phyloP scores from a whole-genome alignment of 805 yeast genomes.

The Lipomyces chichibuensis region DNA sequence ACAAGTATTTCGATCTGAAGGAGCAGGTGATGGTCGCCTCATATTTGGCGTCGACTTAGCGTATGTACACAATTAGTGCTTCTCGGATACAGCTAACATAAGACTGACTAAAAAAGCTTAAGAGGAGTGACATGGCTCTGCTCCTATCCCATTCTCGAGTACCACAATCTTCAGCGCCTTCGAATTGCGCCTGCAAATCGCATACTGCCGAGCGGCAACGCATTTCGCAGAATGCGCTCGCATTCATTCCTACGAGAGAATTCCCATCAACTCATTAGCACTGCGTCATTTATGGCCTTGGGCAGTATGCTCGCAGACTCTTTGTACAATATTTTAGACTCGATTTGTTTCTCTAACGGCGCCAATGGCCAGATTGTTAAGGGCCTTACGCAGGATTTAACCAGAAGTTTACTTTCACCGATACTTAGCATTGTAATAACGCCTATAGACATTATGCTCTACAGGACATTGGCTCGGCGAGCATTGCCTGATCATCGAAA shows the following conservation, averaged over 20 bases:
- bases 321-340: background rate
- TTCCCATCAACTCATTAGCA: background rate
- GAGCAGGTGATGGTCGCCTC: background rate
- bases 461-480: background rate
- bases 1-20: background rate
- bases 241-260: background rate
- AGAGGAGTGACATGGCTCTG: constrained; percentile 2
- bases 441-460: background rate
- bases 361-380: background rate
- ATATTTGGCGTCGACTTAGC: background rate
- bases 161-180: background rate
- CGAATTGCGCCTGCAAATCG: background rate
- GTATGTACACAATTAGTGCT: background rate
- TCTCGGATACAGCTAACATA: background rate
- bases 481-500: background rate
- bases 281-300: background rate
- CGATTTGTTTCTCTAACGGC: background rate
- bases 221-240: background rate
- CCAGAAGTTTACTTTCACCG: background rate
- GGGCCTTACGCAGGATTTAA: background rate
- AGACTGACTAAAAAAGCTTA: background rate
- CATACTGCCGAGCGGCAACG: background rate
- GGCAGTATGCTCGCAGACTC: background rate
- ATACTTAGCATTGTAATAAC: background rate
- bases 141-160: background rate